Percentiles rank a stretch among this genome's conserved stretches.
Conservation (phyloP, 495 filamentous ascomycete species). For the Annulohypoxylon bovei region DNA sequence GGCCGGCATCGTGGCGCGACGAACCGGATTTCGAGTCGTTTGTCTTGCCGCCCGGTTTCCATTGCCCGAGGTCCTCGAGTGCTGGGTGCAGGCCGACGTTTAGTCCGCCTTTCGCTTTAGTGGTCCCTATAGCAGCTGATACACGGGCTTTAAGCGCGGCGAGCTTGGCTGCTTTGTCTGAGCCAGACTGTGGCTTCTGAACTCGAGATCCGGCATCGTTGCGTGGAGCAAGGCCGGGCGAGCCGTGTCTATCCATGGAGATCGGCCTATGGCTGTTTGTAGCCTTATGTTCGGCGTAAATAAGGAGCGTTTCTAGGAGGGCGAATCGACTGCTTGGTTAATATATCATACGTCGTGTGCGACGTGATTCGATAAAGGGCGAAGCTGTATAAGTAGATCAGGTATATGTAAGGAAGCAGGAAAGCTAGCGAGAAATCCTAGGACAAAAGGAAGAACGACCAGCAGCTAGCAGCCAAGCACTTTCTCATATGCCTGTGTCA, state of each 20-base stretch:
- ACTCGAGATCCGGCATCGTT: constrained; percentile 61
- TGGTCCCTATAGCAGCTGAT: constrained; percentile 72
- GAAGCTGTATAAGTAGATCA: constrained; percentile 21
- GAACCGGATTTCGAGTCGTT: constrained; percentile 43
- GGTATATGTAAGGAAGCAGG: not conserved
- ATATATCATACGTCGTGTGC: not conserved
- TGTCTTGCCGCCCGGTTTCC: constrained; percentile 59
- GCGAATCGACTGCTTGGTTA: not conserved
- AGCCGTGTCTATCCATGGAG: constrained; percentile 56
- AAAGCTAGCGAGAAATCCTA: not conserved
- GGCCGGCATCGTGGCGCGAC: constrained; percentile 27
- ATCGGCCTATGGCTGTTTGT: constrained; percentile 41
- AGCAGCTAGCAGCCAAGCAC: not conserved
- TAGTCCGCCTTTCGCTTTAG: constrained; percentile 76
- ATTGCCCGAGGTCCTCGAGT: constrained; percentile 76
- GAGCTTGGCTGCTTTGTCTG: constrained; percentile 60
- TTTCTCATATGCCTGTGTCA: not conserved
- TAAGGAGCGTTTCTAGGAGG: not conserved
- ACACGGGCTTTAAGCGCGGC: constrained; percentile 85
- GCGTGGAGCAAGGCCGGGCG: constrained; percentile 61
- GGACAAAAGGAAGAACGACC: not conserved
- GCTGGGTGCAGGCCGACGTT: constrained; percentile 92
- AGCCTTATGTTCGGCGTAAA: not conserved
- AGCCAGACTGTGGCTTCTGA: constrained; percentile 63
- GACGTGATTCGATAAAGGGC: not conserved